Conservation (phyloP, 2,329 filamentous ascomycete genomes). For the Fusarium domesticum region DNA sequence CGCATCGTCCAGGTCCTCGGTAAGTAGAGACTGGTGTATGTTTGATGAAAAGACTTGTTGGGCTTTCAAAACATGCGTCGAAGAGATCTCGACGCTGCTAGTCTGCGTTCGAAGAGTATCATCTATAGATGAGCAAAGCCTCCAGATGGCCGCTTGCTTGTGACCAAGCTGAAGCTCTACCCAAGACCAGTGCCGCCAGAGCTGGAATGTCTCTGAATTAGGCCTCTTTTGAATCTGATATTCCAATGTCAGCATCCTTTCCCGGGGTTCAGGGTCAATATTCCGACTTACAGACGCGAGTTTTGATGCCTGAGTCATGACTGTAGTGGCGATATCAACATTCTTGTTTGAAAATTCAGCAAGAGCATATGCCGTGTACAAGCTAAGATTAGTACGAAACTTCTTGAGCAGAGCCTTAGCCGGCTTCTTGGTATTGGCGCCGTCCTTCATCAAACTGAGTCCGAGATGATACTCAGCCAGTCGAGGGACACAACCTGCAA, state of each 20-base stretch:
- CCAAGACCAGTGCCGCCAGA: constrained; percentile 67
- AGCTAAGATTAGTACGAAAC: constrained; percentile 57
- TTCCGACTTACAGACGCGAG: constrained; percentile 30
- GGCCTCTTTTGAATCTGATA: constrained; percentile 15
- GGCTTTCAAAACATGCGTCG: constrained; percentile 50
- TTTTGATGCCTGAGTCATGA: constrained; percentile 63
- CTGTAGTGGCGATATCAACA: constrained; percentile 55
- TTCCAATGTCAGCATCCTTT: neutral
- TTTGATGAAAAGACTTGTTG: constrained; percentile 51
- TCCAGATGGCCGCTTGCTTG: constrained; percentile 34
- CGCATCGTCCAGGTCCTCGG: constrained; percentile 47
- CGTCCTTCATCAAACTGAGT: constrained; percentile 57
- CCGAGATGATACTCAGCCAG: constrained; percentile 70
- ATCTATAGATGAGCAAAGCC: constrained; percentile 42
- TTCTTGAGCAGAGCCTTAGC: constrained; percentile 73
- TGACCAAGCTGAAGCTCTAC: constrained; percentile 51
- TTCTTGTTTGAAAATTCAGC: constrained; percentile 64
- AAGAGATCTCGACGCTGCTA: constrained; percentile 20
- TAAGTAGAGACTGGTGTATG: constrained; percentile 55
- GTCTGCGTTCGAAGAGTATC: constrained; percentile 18
- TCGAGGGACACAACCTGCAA: constrained; percentile 31
- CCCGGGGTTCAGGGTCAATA: no score
- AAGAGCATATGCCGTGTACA: constrained; percentile 79
- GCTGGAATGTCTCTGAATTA: constrained; percentile 29
- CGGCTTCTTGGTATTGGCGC: constrained; percentile 58